Base-by-base conservation (phyloP, 2,329 filamentous ascomycete genomes). In the Trichoderma sp. region DNA sequence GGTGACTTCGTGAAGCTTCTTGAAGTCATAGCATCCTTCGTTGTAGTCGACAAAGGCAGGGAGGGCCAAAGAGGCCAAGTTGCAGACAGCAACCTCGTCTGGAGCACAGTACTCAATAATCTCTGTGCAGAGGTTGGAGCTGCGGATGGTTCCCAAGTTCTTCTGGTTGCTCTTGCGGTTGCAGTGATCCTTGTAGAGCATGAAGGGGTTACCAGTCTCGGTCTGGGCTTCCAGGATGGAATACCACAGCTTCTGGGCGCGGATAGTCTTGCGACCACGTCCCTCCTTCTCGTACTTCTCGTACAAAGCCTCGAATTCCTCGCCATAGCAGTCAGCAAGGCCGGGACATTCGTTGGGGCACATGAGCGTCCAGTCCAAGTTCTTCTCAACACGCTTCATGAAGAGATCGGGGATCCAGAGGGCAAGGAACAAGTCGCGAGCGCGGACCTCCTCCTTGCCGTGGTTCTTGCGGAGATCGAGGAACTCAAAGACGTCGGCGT, bases 141-240 rank as follows among this genome's bases (percentile, higher is more conserved):
- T 97, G 81, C 93, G 93, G 75, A 99, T 99, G 70, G 94, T 97
- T 72, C 95, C 95, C 35, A 99, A 87, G 83, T 99, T 99, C 90
- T 99, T 98, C 85, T 99, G 95, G 88, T 99, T 99, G 86, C 94
- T 97, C 91, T 99, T 99, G 80, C 89, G 89, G 88, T 99, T 99
- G 89, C 92, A 94, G 76, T 90, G 87, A 82, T 99, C 95, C 87
- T 99, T 99, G 90, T 99, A 99, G 69, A 98, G 90, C 93, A 99
- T 99, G 84, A 97, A 99, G 58, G 95, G 95, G 82, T 97, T 98
- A 74, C 95, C 95, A 54, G 95, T 99, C 88, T 99, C 95, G 37
- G 94, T 98, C 84, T 99, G 95, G 59, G 95, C 92, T 83, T 99
- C 95, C 57, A 99, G 88, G 72, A 99, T 97, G 73, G 94, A 93